Conservation (phyloP, 1,284 basidiomycete genomes). For the Irpex sp. region DNA sequence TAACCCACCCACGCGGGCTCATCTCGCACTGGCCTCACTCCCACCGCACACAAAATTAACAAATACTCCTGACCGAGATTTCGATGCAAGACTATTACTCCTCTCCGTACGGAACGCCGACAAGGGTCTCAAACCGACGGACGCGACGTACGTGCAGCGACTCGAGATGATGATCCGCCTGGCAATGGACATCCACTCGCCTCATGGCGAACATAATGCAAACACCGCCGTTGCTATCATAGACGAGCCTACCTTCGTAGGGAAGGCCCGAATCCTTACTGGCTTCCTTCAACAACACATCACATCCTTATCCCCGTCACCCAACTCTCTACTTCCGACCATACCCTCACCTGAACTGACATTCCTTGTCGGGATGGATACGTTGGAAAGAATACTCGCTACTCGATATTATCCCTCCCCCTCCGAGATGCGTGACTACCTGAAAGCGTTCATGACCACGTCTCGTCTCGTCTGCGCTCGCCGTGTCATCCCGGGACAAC, state of each 20-base stretch:
- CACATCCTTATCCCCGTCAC: constrained; percentile 16
- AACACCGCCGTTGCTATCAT: constrained; percentile 82
- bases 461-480: constrained; percentile 73
- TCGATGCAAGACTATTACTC: constrained; percentile 78
- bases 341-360: constrained; percentile 14
- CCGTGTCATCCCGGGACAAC: constrained; percentile 31
- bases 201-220: constrained; percentile 8
- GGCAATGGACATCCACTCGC: constrained; percentile 42
- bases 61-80: constrained; percentile 28
- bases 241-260: constrained; percentile 86
- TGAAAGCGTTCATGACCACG: constrained; percentile 61
- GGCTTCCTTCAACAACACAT: constrained; percentile 44
- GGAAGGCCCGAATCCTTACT: constrained; percentile 70
- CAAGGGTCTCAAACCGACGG: constrained; percentile 70
- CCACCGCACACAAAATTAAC: constrained; percentile 23
- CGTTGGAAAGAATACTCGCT: constrained; percentile 81
- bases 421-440: constrained; percentile 48
- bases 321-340: background rate
- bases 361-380: constrained; percentile 74
- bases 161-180: constrained; percentile 81
- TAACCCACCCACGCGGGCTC: constrained; percentile 90
- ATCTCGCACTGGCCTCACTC: constrained; percentile 71
- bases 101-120: constrained; percentile 90
- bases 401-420: constrained; percentile 73
- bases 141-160: constrained; percentile 73